A percentile compares a stretch with the other conserved stretches of the same genome.
These are phyloP conservation scores for Camelina neglecta DNA, from an alignment of 345 rosid species.

Conservation along the genomic window DNA sequence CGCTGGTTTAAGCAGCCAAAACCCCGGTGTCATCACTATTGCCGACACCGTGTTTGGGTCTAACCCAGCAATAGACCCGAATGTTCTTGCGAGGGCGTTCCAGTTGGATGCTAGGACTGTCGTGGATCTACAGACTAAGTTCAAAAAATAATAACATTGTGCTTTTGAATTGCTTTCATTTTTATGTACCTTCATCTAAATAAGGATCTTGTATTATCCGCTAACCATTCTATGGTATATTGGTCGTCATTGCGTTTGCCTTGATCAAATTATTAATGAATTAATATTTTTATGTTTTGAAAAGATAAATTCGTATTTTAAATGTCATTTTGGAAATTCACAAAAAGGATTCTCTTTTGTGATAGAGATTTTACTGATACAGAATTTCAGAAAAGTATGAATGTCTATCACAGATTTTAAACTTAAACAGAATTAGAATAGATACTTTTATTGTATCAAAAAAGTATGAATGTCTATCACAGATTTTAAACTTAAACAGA, in stretches of 20 bases:
- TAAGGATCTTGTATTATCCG: neutral
- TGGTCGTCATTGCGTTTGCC: neutral
- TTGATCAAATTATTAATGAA: neutral
- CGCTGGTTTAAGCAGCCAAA: conserved; percentile 25
- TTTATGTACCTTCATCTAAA: neutral
- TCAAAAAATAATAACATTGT: neutral
- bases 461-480: too few species aligned
- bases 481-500: too few species aligned
- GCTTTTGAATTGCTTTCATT: neutral
- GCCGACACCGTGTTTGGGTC: conserved; percentile 24
- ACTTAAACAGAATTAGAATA: too few species aligned
- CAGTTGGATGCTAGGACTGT: neutral
- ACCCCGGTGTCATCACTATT: conserved; percentile 16
- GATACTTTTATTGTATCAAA: too few species aligned
- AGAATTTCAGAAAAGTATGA: too few species aligned
- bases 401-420: too few species aligned
- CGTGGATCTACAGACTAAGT: conserved; percentile 23
- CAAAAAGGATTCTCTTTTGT: too few species aligned
- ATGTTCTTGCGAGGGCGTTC: conserved; percentile 19
- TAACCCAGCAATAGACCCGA: neutral
- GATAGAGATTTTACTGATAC: too few species aligned
- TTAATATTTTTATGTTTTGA: neutral
- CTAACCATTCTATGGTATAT: neutral
- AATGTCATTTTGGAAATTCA: neutral
- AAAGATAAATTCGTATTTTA: neutral